Conservation (phyloP, 305 asterid species). For the Fraxinus baroniana region DNA sequence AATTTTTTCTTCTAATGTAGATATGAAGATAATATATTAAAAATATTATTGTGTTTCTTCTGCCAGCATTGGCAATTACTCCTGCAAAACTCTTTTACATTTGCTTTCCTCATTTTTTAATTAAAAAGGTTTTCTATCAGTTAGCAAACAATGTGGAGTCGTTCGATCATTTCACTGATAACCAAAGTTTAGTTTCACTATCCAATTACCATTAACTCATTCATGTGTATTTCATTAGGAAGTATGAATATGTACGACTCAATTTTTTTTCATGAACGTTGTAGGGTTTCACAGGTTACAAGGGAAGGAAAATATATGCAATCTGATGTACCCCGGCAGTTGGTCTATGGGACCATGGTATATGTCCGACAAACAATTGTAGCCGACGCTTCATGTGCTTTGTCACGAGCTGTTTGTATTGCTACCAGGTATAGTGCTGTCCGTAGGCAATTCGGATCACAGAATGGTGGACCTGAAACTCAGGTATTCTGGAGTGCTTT, state of each 20-base stretch:
- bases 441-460: slow-evolving; percentile 94
- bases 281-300: slow-evolving; percentile 90
- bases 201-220: neutral
- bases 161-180: neutral
- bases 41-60: neutral
- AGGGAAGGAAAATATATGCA: slow-evolving; percentile 79
- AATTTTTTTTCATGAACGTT: neutral
- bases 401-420: slow-evolving; percentile 92
- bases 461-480: slow-evolving; percentile 87
- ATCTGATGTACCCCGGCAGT: slow-evolving; percentile 87
- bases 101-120: neutral
- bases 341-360: slow-evolving; percentile 97
- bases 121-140: neutral
- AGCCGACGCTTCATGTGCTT: slow-evolving; percentile 83
- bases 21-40: neutral
- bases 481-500: slow-evolving; percentile 51
- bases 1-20: neutral
- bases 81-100: neutral
- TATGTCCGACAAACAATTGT: slow-evolving; percentile 85
- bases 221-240: neutral
- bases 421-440: slow-evolving; percentile 97
- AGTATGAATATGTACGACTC: neutral
- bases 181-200: neutral
- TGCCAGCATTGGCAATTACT: neutral
- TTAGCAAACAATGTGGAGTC: neutral